Evolutionary conservation across 1,139 yeast genomes (phyloP), one percentile per base, ranked within the genome.

Genomic region (Sugiyamaella neomexicana): DNA sequence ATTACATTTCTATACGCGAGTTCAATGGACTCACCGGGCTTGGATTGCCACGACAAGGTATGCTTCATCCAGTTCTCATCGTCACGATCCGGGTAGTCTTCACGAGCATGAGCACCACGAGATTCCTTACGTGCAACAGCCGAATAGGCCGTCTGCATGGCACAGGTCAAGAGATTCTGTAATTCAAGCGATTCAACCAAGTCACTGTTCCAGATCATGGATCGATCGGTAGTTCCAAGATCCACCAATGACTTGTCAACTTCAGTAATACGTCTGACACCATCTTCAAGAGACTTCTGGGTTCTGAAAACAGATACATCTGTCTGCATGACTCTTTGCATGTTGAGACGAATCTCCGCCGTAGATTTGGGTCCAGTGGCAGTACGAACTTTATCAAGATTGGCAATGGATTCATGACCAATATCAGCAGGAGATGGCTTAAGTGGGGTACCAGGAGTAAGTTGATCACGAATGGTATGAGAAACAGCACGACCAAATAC

Each of bases 21-120:
- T 58, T 72, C 76, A 53, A 89, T 90, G 55, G 80, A 79, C 51
- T 80, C 93, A 68, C 95, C 96, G 60, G 79, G 78, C 43, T 75
- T 73, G 57, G 75, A 69, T 79, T 93, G 98, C 89, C 95, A 93
- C 53, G 98, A 89, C 71, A 93, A 79, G 52, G 97, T 82, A 77
- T 93, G 99, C 80, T 93, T 93, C 95, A 90, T 89, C 99, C 99
- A 93, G 80, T 89, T 79, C 58, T 71, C 90, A 72, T 93, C 99
- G 70, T 93, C 96, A 83, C 99, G 89, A 60, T 84, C 85, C 68
- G 95, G 97, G 79, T 75, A 91, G 75, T 93, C 99, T 75, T 93
- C 99, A 80, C 98, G 87, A 61, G 99, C 98, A 70, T 93, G 99
- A 53, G 99, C 99, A 79, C 99, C 99, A 81, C 99, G 89, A 48